Percentiles rank a stretch among this genome's conserved stretches.
These are phyloP conservation scores for Trichoderma koningiopsis DNA, from an alignment of 2,329 filamentous ascomycete genomes.

Conservation along the genomic window DNA sequence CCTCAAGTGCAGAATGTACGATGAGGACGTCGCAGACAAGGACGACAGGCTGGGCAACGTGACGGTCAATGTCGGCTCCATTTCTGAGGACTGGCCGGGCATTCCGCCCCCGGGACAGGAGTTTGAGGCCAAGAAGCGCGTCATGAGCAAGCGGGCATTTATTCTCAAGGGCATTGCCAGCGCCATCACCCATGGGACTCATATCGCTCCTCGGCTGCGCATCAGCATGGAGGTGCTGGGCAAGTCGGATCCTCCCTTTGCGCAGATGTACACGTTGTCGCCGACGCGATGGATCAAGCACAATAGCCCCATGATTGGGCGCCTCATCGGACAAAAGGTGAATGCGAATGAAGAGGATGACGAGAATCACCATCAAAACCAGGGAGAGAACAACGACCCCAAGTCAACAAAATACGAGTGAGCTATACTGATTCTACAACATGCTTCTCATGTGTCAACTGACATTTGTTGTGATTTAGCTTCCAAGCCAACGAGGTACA, in stretches of 20 bases:
- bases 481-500: constrained; percentile 95
- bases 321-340: constrained; percentile 73
- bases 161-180: constrained; percentile 68
- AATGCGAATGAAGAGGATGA: constrained; percentile 60
- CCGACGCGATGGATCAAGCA: constrained; percentile 78
- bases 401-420: constrained; percentile 76
- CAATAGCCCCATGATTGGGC: constrained; percentile 85
- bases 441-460: background rate
- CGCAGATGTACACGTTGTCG: constrained; percentile 75
- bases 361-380: constrained; percentile 19
- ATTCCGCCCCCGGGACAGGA: constrained; percentile 59
- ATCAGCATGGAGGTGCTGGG: constrained; percentile 80
- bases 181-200: constrained; percentile 60
- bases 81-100: constrained; percentile 69
- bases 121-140: constrained; percentile 78
- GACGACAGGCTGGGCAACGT: constrained; percentile 89
- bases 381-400: constrained; percentile 43
- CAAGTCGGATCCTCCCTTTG: constrained; percentile 68
- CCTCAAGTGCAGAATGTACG: constrained; percentile 84
- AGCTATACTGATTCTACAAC: background rate
- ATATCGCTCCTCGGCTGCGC: constrained; percentile 70
- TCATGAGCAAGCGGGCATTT: constrained; percentile 86
- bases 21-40: constrained; percentile 84
- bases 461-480: constrained; percentile 45
- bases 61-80: constrained; percentile 63